Percentiles rank a stretch among this genome's conserved stretches.
Evolutionary conservation across 805 yeast species (phyloP).

Genomic region (Komagataella mondaviorum): DNA sequence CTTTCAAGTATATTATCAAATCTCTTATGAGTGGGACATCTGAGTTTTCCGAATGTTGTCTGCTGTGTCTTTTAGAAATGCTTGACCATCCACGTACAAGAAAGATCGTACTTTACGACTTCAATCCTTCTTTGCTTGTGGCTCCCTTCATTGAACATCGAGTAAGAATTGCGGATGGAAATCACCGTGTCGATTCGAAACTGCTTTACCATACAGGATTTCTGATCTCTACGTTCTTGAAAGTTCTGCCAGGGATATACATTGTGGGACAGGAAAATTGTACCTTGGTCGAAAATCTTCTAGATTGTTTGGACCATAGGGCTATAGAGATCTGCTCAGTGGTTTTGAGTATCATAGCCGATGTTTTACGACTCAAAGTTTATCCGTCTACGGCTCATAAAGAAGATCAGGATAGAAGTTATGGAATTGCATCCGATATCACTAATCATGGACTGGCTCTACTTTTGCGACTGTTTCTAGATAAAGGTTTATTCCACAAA

Average conservation of each 20-base stretch:
- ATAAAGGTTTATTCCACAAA: not conserved
- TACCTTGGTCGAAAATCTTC: not conserved
- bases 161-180: slow-evolving; percentile 26
- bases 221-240: slow-evolving; percentile 45
- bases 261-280: not conserved
- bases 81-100: slow-evolving; percentile 46
- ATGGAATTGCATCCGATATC: not conserved
- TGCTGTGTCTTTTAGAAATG: slow-evolving; percentile 36
- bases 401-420: not conserved
- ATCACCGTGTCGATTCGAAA: slow-evolving; percentile 5
- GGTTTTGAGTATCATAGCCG: not conserved
- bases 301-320: not conserved
- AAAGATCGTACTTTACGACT: slow-evolving; percentile 39
- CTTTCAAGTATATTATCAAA: slow-evolving; percentile 27
- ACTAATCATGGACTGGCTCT: not conserved
- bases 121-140: slow-evolving; percentile 47
- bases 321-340: not conserved
- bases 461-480: not conserved
- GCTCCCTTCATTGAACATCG: slow-evolving; percentile 61
- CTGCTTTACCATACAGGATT: slow-evolving; percentile 43
- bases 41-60: slow-evolving; percentile 25
- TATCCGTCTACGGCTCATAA: not conserved
- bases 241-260: slow-evolving; percentile 54
- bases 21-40: slow-evolving; percentile 41
- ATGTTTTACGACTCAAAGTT: not conserved